Conservation (phyloP, 2,329 filamentous ascomycete species). For the Atkinsonella texensis region DNA sequence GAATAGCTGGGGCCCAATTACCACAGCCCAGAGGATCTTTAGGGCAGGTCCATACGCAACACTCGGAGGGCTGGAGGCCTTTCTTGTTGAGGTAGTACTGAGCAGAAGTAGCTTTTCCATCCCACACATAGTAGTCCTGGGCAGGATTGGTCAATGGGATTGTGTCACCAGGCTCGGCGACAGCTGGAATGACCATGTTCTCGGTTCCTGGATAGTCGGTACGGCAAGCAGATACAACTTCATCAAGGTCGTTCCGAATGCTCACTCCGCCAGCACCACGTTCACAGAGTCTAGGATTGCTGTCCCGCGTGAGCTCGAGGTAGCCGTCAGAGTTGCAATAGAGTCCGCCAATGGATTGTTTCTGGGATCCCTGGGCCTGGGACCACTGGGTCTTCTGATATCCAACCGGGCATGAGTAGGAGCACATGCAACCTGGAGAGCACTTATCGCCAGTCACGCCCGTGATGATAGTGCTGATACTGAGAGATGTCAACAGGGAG, state of each 20-base stretch:
- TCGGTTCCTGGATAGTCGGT: constrained; percentile 95
- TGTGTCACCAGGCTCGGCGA: constrained; percentile 45
- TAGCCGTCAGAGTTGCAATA: constrained; percentile 63
- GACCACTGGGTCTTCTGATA: constrained; percentile 94
- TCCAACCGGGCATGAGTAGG: constrained; percentile 82
- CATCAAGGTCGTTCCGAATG: constrained; percentile 61
- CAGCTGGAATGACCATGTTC: constrained; percentile 69
- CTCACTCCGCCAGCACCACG: constrained; percentile 56
- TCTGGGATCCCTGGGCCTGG: constrained; percentile 57
- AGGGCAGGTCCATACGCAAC: constrained; percentile 61
- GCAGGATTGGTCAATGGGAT: constrained; percentile 64
- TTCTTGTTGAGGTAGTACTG: constrained; percentile 95
- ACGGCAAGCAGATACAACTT: constrained; percentile 68
- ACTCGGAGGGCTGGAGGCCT: constrained; percentile 52
- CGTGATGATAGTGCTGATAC: constrained; percentile 55
- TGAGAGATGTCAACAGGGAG: constrained; percentile 27
- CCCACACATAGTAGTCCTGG: constrained; percentile 66
- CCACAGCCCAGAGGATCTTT: constrained; percentile 43
- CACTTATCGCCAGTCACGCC: constrained; percentile 51
- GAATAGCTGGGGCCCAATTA: constrained; percentile 80
- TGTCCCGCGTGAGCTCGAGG: constrained; percentile 62
- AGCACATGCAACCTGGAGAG: constrained; percentile 60
- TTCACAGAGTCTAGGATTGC: constrained; percentile 62
- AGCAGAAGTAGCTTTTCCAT: constrained; percentile 64
- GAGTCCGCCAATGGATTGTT: constrained; percentile 80